phyloP scores from a whole-genome alignment of 441 rosid genomes.

The Adansonia gregorii region DNA sequence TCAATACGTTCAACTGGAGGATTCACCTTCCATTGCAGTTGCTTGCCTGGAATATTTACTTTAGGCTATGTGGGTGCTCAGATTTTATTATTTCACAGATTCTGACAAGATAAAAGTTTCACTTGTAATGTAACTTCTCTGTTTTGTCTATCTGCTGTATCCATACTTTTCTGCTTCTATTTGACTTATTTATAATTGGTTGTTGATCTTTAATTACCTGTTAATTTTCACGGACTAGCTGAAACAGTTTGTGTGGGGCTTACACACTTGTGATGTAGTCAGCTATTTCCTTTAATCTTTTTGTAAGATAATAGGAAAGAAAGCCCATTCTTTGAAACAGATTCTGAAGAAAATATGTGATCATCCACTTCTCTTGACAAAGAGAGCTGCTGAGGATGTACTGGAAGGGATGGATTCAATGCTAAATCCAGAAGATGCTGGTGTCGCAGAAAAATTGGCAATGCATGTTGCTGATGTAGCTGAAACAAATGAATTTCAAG shows the following conservation, averaged over 20 bases:
- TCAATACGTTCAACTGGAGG: neutral
- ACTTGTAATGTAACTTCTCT: neutral
- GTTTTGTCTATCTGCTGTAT: neutral
- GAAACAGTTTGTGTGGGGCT: constrained; percentile 4
- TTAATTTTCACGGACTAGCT: constrained; percentile 1
- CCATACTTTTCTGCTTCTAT: neutral
- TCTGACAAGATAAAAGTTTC: neutral
- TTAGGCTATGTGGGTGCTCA: neutral
- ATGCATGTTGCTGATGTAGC: constrained; percentile 84
- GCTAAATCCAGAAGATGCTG: constrained; percentile 74
- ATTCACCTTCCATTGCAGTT: neutral
- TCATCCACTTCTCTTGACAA: constrained; percentile 94
- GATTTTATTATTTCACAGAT: constrained; percentile 1
- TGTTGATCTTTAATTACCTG: neutral
- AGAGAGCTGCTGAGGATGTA: constrained; percentile 97
- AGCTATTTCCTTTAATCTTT: constrained; percentile 11
- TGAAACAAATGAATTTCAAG: constrained; percentile 73
- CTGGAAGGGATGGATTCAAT: constrained; percentile 90
- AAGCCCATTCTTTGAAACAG: constrained; percentile 49
- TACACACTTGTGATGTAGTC: constrained; percentile 6
- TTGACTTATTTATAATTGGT: neutral
- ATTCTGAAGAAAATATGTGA: constrained; percentile 98
- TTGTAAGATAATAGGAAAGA: neutral
- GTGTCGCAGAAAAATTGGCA: constrained; percentile 86
- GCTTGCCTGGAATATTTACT: constrained; percentile 20